Evolutionary conservation across 257 asterid species (phyloP).

Genomic region (Eustoma russellianum): DNA sequence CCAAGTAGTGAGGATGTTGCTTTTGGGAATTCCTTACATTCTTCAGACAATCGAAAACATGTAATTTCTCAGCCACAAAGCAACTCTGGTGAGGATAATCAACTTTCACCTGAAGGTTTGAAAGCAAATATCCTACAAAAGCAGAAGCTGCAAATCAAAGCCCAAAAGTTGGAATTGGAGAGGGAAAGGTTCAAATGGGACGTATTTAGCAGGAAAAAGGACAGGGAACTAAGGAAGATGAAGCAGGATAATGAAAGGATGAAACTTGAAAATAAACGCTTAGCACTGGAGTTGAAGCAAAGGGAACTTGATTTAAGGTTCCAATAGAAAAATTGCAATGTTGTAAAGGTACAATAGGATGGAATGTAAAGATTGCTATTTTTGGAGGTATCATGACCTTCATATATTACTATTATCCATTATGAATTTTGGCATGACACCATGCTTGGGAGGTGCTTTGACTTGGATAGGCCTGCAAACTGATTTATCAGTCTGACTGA

Average conservation of each 20-base stretch:
- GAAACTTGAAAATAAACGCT: slow-evolving; percentile 35
- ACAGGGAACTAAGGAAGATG: slow-evolving; percentile 28
- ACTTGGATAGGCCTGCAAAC: too few relatives aligned
- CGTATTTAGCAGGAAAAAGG: slow-evolving; percentile 31
- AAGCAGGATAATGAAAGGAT: slow-evolving; percentile 32
- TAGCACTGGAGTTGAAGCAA: slow-evolving; percentile 30
- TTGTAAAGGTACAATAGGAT: neutral
- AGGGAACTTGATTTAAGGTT: slow-evolving; percentile 12
- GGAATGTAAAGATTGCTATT: neutral
- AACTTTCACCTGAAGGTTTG: slow-evolving; percentile 14
- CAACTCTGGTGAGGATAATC: slow-evolving; percentile 16
- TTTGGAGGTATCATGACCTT: slow-evolving; percentile 4
- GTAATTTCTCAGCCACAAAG: slow-evolving; percentile 12
- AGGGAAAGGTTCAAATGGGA: slow-evolving; percentile 38
- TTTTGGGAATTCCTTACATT: slow-evolving; percentile 12
- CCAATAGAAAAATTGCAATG: too few relatives aligned
- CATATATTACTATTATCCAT: neutral
- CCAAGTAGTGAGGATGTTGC: slow-evolving; percentile 15
- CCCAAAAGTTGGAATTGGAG: slow-evolving; percentile 36
- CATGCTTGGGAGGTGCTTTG: neutral
- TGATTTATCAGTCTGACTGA: too few relatives aligned
- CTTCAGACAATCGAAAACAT: slow-evolving; percentile 20
- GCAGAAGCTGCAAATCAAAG: slow-evolving; percentile 29
- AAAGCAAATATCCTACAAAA: slow-evolving; percentile 18
- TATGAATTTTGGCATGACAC: neutral